These are phyloP conservation scores for Lodderomyces margitis DNA, from an alignment of 1,139 yeast genomes.

Conservation along the genomic window DNA sequence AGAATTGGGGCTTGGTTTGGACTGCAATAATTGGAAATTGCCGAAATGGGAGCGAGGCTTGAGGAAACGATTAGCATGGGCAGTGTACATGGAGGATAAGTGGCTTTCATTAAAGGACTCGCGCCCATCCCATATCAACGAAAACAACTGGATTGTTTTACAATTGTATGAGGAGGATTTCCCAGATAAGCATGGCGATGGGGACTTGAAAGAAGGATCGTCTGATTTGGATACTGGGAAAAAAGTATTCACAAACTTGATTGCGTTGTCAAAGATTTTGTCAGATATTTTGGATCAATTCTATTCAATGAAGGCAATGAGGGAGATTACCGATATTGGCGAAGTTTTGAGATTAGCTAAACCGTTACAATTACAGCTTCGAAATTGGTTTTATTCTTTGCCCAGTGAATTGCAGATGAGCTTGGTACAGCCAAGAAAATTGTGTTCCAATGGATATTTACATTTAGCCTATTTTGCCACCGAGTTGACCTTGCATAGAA, in stretches of 20 bases:
- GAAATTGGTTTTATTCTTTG: conserved; percentile 82
- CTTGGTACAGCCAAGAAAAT: conserved; percentile 56
- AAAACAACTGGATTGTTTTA: conserved; percentile 67
- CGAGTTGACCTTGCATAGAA: conserved; percentile 79
- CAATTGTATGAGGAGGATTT: conserved; percentile 69
- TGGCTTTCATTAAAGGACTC: conserved; percentile 81
- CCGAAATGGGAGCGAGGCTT: conserved; percentile 93
- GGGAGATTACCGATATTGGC: conserved; percentile 54
- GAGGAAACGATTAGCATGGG: conserved; percentile 87
- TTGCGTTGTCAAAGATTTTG: conserved; percentile 65
- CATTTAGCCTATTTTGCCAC: conserved; percentile 86
- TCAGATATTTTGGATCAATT: conserved; percentile 70
- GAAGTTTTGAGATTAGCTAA: conserved; percentile 73
- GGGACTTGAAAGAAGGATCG: conserved; percentile 56
- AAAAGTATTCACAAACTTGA: conserved; percentile 65
- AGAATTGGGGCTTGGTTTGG: conserved; percentile 80
- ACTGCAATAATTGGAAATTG: conserved; percentile 82
- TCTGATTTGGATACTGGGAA: conserved; percentile 75
- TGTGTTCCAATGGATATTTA: conserved; percentile 69
- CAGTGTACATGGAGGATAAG: conserved; percentile 84
- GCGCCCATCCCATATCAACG: conserved; percentile 73
- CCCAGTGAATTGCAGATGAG: conserved; percentile 70
- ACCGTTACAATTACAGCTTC: conserved; percentile 74
- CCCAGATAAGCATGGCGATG: conserved; percentile 64
- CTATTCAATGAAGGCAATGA: conserved; percentile 67